These are phyloP conservation scores for Royoungia palumana DNA, from an alignment of 768 basidiomycete genomes.

Conservation along the genomic window DNA sequence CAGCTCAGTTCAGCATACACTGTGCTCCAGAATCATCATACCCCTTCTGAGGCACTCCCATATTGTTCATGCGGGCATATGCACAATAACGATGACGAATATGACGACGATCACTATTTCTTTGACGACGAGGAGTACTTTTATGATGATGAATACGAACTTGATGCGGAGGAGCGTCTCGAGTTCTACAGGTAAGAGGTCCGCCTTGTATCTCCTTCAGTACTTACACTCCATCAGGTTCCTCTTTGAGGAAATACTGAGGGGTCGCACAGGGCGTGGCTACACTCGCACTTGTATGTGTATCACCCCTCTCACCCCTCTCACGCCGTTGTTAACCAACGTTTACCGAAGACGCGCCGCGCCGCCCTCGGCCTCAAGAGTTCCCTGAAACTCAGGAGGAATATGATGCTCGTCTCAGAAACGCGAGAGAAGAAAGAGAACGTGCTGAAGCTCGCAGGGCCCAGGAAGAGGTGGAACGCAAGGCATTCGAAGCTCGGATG, in stretches of 20 bases:
- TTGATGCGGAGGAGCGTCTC: constrained; percentile 33
- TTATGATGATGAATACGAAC: constrained; percentile 31
- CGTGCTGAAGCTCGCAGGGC: constrained; percentile 47
- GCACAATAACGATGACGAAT: constrained; percentile 41
- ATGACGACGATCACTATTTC: constrained; percentile 21
- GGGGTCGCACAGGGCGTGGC: constrained; percentile 32
- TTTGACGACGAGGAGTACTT: constrained; percentile 29
- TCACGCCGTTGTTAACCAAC: constrained; percentile 11
- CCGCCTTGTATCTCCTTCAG: not conserved
- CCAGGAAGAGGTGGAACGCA: constrained; percentile 47
- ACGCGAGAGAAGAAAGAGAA: constrained; percentile 50
- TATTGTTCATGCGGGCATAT: constrained; percentile 10
- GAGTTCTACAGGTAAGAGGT: constrained; percentile 46
- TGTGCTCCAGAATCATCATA: constrained; percentile 52
- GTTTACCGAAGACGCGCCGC: constrained; percentile 16
- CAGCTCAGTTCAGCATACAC: constrained; percentile 66
- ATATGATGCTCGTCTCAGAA: constrained; percentile 49
- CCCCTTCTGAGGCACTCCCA: constrained; percentile 24
- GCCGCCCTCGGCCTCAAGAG: constrained; percentile 10
- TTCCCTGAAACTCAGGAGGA: constrained; percentile 49
- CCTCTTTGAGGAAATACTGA: constrained; percentile 46
- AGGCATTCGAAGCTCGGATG: constrained; percentile 41
- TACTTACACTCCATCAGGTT: constrained; percentile 34
- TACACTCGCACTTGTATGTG: constrained; percentile 28
- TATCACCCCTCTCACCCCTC: not conserved